Percentiles rank a stretch among this genome's conserved stretches.
Evolutionary conservation across 1,139 yeast species (phyloP).

Genomic region (Wickerhamomyces sp.): DNA sequence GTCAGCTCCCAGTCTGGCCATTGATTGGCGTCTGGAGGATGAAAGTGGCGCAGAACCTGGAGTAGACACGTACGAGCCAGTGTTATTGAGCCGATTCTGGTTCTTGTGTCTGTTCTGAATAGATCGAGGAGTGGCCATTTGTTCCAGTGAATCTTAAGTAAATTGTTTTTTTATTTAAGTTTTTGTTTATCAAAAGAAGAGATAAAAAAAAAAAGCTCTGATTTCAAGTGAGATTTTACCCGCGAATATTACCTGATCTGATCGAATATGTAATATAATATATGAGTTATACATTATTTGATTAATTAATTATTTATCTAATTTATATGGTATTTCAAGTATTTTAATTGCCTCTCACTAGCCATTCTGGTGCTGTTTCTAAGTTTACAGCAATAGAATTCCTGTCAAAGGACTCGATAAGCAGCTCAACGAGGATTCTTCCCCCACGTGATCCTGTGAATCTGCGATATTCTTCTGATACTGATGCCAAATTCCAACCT

Average conservation of each 20-base stretch:
- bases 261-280: too few species aligned
- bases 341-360: slow-evolving; percentile 9
- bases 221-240: background rate
- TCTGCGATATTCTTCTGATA: slow-evolving; percentile 88
- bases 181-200: too few species aligned
- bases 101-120: background rate
- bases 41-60: background rate
- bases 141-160: background rate
- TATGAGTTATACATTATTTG: too few species aligned
- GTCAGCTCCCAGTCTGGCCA: slow-evolving; percentile 18
- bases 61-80: slow-evolving; percentile 2
- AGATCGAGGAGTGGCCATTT: slow-evolving; percentile 1
- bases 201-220: background rate
- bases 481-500: slow-evolving; percentile 93
- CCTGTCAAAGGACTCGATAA: slow-evolving; percentile 76
- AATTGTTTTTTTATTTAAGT: background rate
- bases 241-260: background rate
- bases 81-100: background rate
- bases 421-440: slow-evolving; percentile 80
- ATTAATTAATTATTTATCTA: too few species aligned
- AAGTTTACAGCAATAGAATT: slow-evolving; percentile 46
- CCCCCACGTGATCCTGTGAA: slow-evolving; percentile 94
- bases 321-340: background rate
- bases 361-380: slow-evolving; percentile 47
- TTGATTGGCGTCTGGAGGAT: slow-evolving; percentile 13